Percentiles rank a stretch among this genome's conserved stretches.
Evolutionary conservation across 2,329 filamentous ascomycete species (phyloP).

Genomic region (Colletotrichum acutatum): DNA sequence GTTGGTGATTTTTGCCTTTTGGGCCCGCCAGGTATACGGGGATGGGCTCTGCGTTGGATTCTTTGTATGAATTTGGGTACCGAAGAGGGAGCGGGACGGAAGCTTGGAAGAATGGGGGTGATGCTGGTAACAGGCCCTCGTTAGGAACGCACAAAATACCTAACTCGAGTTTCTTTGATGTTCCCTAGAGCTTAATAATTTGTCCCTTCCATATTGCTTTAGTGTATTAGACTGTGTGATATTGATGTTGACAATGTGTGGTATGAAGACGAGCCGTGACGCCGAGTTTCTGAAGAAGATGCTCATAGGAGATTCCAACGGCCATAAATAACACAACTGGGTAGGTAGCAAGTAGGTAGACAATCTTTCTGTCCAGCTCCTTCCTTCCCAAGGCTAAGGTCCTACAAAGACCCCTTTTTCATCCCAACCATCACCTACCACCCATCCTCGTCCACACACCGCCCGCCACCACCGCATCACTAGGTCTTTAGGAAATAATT

Average conservation of each 20-base stretch:
- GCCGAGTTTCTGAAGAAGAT: neutral
- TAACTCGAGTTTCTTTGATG: constrained; percentile 24
- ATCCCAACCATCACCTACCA: too few relatives aligned
- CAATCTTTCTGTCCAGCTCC: too few relatives aligned
- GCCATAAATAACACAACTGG: neutral
- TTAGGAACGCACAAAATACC: constrained; percentile 18
- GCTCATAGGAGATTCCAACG: neutral
- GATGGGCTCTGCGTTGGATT: constrained; percentile 16
- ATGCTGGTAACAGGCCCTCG: neutral
- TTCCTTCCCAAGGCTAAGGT: too few relatives aligned
- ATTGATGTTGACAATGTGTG: neutral
- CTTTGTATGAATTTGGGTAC: constrained; percentile 3
- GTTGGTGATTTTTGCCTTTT: neutral
- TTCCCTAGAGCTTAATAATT: constrained; percentile 25
- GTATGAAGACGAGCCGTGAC: neutral
- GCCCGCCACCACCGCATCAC: too few relatives aligned
- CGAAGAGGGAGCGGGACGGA: constrained; percentile 6
- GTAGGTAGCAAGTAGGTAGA: too few relatives aligned
- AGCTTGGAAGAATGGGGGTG: neutral
- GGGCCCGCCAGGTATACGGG: constrained; percentile 11
- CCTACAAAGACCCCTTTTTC: too few relatives aligned
- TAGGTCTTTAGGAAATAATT: too few relatives aligned
- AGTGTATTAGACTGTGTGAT: neutral
- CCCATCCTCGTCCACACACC: too few relatives aligned
- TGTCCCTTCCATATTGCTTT: neutral